Evolutionary conservation across 2,329 filamentous ascomycete genomes (phyloP).

Genomic region (Sarocladium brachiariae): DNA sequence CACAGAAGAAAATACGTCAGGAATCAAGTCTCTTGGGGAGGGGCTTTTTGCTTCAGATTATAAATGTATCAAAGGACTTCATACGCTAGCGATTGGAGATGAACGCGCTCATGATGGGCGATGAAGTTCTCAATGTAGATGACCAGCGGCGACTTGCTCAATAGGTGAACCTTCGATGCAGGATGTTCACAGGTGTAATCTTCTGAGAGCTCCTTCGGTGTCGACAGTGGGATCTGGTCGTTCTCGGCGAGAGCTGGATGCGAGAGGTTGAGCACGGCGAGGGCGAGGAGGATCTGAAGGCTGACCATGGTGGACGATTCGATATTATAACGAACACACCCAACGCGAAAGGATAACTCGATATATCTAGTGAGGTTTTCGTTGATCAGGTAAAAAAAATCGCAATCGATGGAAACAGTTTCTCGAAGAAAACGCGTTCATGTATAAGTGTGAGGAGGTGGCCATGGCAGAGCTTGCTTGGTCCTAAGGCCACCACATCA

Average conservation of each 20-base stretch:
- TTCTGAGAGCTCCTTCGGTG: background rate
- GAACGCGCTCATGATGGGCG: conserved; percentile 31
- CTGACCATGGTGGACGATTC: background rate
- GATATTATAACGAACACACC: too few relatives aligned
- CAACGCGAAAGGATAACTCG: too few relatives aligned
- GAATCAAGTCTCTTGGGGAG: too few relatives aligned
- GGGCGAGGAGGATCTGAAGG: conserved; percentile 1
- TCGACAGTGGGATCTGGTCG: background rate
- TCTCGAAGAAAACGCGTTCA: too few relatives aligned
- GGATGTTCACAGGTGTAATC: conserved; percentile 21
- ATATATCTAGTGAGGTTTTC: too few relatives aligned
- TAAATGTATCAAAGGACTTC: too few relatives aligned
- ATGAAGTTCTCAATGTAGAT: conserved; percentile 43
- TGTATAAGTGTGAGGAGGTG: too few relatives aligned
- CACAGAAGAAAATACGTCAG: conserved; percentile 8
- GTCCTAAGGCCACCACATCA: too few relatives aligned
- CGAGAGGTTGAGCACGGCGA: background rate
- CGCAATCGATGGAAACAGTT: too few relatives aligned
- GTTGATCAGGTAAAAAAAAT: too few relatives aligned
- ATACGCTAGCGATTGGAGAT: conserved; percentile 37
- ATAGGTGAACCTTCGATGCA: conserved; percentile 34
- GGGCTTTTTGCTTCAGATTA: too few relatives aligned
- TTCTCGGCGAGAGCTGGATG: conserved; percentile 5
- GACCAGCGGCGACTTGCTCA: conserved; percentile 42
- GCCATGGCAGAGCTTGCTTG: too few relatives aligned